Evolutionary conservation across 306 rosid genomes (phyloP).

Genomic region (Quillaja saponaria): DNA sequence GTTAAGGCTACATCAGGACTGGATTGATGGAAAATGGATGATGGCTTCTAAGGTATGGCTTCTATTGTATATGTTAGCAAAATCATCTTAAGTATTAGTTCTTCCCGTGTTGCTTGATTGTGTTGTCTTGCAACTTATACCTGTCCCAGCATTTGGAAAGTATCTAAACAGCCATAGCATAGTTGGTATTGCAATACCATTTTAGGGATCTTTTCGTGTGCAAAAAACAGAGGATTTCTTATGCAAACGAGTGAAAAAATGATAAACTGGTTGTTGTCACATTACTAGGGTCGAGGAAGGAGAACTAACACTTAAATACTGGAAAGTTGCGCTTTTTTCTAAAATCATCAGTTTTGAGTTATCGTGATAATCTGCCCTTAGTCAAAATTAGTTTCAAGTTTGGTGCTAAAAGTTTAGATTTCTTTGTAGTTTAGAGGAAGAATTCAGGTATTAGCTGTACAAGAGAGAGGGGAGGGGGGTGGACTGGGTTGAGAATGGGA

Average conservation of each 20-base stretch:
- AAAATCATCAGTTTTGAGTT: background rate
- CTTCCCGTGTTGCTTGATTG: background rate
- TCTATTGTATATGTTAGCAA: background rate
- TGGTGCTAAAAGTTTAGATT: slow-evolving; percentile 11
- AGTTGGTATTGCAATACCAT: too few relatives aligned
- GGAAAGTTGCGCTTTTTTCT: background rate
- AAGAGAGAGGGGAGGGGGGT: background rate
- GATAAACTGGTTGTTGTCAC: background rate
- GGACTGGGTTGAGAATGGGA: too few relatives aligned
- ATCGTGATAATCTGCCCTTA: background rate
- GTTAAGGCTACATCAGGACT: slow-evolving; percentile 61
- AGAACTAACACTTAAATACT: background rate
- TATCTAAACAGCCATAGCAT: background rate
- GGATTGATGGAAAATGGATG: slow-evolving; percentile 60
- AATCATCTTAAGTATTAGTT: background rate
- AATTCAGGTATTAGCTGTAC: background rate
- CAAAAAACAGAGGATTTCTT: background rate
- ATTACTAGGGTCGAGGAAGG: background rate
- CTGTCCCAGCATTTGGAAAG: slow-evolving; percentile 7
- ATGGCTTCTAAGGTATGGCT: slow-evolving; percentile 55
- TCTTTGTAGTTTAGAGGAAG: background rate
- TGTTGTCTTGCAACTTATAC: slow-evolving; percentile 11
- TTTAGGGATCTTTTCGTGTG: too few relatives aligned
- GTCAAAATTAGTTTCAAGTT: slow-evolving; percentile 9
- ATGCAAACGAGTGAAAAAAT: background rate